These are phyloP conservation scores for Blakeslea trispora DNA, from an alignment of 371 early-diverging fungal genomes.

Conservation along the genomic window DNA sequence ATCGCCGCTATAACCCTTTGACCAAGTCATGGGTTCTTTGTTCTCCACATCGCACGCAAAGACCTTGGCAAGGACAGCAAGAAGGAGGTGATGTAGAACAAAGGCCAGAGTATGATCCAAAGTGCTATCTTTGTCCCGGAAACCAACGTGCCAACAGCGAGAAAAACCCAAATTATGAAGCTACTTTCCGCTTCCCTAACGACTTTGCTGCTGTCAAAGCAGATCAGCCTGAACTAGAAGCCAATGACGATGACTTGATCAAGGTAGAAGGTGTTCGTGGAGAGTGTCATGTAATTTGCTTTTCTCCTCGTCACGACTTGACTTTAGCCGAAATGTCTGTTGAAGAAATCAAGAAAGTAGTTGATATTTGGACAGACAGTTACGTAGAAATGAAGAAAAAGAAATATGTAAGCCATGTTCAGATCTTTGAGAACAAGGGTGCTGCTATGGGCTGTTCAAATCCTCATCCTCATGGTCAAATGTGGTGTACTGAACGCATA, in stretches of 20 bases:
- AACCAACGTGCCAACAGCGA: constrained; percentile 80
- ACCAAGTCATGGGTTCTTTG: constrained; percentile 89
- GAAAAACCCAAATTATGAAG: constrained; percentile 74
- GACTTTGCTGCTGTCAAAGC: constrained; percentile 88
- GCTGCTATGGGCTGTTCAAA: constrained; percentile 94
- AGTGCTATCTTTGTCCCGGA: constrained; percentile 86
- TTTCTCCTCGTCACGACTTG: constrained; percentile 84
- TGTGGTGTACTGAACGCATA: constrained; percentile 87
- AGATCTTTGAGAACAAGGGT: constrained; percentile 98
- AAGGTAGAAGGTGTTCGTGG: constrained; percentile 76
- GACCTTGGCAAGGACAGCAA: constrained; percentile 92
- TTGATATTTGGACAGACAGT: constrained; percentile 75
- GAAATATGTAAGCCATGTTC: constrained; percentile 69
- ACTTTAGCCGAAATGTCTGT: constrained; percentile 85
- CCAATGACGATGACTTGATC: constrained; percentile 49
- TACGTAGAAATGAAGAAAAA: constrained; percentile 52
- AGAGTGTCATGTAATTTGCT: constrained; percentile 87
- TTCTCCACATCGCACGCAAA: constrained; percentile 92
- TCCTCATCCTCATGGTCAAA: constrained; percentile 91
- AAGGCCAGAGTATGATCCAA: constrained; percentile 71
- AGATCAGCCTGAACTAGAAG: constrained; percentile 56
- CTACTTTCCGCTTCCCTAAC: constrained; percentile 83
- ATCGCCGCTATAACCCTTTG: constrained; percentile 89
- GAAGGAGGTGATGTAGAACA: constrained; percentile 49
- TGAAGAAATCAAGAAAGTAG: constrained; percentile 63